These are phyloP conservation scores for Leishmania tropica DNA, from an alignment of 208 protist genomes.

Conservation along the genomic window DNA sequence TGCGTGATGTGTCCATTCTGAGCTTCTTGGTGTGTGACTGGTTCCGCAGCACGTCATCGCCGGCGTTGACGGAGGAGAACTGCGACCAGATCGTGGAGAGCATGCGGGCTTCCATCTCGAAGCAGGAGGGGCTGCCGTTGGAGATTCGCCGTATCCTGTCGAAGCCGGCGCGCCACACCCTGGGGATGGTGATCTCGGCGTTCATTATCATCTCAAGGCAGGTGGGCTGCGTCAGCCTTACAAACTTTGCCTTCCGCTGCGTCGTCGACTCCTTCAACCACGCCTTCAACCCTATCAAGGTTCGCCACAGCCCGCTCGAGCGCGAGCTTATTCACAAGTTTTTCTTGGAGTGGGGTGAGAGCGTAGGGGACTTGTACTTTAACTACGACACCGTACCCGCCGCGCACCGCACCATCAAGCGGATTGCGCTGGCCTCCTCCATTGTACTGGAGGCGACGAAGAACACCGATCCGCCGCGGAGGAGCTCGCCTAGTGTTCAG, in stretches of 20 bases:
- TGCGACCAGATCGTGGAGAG: conserved; percentile 68
- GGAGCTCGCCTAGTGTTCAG: not conserved
- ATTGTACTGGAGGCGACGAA: conserved; percentile 46
- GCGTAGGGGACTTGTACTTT: conserved; percentile 79
- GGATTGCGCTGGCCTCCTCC: conserved; percentile 66
- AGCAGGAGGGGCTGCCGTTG: conserved; percentile 38
- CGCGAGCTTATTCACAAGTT: conserved; percentile 73
- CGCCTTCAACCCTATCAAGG: conserved; percentile 76
- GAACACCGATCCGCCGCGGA: conserved; percentile 2
- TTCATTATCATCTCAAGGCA: conserved; percentile 62
- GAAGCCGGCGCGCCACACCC: conserved; percentile 72
- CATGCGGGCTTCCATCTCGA: conserved; percentile 41
- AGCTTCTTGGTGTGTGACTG: conserved; percentile 84
- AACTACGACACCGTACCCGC: conserved; percentile 51
- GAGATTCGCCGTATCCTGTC: conserved; percentile 59
- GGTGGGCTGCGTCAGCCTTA: conserved; percentile 39
- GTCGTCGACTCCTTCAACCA: conserved; percentile 74
- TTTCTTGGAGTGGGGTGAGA: conserved; percentile 66
- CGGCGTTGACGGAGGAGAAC: conserved; percentile 57
- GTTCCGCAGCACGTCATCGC: conserved; percentile 72
- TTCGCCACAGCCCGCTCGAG: conserved; percentile 70
- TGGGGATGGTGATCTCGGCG: conserved; percentile 77
- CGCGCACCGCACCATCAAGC: conserved; percentile 58
- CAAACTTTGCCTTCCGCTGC: conserved; percentile 61
- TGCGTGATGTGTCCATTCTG: conserved; percentile 60